Evolutionary conservation across 805 yeast genomes (phyloP).

Genomic region (Hyphopichia homilentoma): DNA sequence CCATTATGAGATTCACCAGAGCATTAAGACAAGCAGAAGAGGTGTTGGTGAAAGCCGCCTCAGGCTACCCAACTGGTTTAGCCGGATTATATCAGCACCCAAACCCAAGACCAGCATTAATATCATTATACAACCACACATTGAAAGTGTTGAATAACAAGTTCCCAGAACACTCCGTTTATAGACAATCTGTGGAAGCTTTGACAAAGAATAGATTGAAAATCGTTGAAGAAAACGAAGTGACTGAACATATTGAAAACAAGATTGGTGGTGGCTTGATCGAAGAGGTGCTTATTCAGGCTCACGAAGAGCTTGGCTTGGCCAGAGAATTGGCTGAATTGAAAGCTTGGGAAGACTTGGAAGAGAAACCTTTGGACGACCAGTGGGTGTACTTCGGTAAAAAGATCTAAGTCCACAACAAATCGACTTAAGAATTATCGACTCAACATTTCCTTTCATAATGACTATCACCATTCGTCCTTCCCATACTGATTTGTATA

Average conservation of each 20-base stretch:
- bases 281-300: slow-evolving; percentile 80
- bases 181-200: slow-evolving; percentile 69
- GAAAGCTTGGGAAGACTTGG: slow-evolving; percentile 76
- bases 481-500: no score
- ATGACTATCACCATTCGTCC: no score
- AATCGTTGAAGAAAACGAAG: slow-evolving; percentile 61
- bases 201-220: slow-evolving; percentile 66
- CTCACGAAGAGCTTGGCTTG: slow-evolving; percentile 71
- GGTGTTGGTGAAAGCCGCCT: slow-evolving; percentile 54
- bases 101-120: slow-evolving; percentile 75
- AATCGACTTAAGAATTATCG: no score
- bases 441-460: neutral
- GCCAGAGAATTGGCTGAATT: slow-evolving; percentile 64
- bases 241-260: slow-evolving; percentile 62
- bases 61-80: slow-evolving; percentile 76
- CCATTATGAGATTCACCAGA: slow-evolving; percentile 37
- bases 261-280: slow-evolving; percentile 79
- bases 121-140: slow-evolving; percentile 68
- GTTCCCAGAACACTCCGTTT: slow-evolving; percentile 71
- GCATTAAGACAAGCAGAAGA: slow-evolving; percentile 43
- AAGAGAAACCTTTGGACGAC: slow-evolving; percentile 73
- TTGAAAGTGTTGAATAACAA: slow-evolving; percentile 52
- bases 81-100: slow-evolving; percentile 80
- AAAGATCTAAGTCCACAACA: slow-evolving; percentile 39
- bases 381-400: slow-evolving; percentile 83